Percentiles rank a stretch among this genome's conserved stretches.
Evolutionary conservation across 345 rosid genomes (phyloP).

Genomic region (Hibiscus syriacus): DNA sequence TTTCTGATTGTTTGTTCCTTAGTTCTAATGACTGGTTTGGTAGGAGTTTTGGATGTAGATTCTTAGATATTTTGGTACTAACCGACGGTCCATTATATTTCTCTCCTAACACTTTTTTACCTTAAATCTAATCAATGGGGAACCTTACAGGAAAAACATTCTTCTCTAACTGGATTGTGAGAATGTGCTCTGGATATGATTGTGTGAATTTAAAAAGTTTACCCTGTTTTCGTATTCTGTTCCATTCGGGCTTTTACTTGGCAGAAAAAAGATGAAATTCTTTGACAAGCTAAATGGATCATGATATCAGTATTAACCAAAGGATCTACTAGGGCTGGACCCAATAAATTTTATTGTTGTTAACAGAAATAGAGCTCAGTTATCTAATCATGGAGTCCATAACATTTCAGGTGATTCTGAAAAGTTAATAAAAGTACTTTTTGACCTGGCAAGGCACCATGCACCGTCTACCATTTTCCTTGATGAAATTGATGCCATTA

Average conservation of each 20-base stretch:
- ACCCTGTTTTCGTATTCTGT: not conserved
- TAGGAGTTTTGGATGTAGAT: not conserved
- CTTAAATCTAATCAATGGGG: not conserved
- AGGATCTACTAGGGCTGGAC: not conserved
- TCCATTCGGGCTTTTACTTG: not conserved
- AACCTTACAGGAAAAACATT: not conserved
- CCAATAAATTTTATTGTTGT: not conserved
- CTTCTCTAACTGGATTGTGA: not conserved
- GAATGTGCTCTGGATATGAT: not conserved
- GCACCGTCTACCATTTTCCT: conserved; percentile 95
- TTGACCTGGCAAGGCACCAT: conserved; percentile 95
- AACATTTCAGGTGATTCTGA: conserved; percentile 83
- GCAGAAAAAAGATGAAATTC: not conserved
- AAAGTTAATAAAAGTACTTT: conserved; percentile 83
- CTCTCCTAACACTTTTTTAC: not conserved
- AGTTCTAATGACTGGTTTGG: not conserved
- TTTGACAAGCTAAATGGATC: not conserved
- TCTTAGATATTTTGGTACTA: not conserved
- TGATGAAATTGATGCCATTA: conserved; percentile 95
- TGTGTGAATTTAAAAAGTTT: not conserved
- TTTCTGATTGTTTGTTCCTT: not conserved
- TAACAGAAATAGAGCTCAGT: not conserved
- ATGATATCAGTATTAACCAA: not conserved
- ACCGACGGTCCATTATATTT: not conserved
- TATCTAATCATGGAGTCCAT: conserved; percentile 12